A percentile compares a stretch with the other conserved stretches of the same genome.
These are phyloP conservation scores for Diplodia mutila DNA, from an alignment of 2,329 filamentous ascomycete genomes.

Conservation along the genomic window DNA sequence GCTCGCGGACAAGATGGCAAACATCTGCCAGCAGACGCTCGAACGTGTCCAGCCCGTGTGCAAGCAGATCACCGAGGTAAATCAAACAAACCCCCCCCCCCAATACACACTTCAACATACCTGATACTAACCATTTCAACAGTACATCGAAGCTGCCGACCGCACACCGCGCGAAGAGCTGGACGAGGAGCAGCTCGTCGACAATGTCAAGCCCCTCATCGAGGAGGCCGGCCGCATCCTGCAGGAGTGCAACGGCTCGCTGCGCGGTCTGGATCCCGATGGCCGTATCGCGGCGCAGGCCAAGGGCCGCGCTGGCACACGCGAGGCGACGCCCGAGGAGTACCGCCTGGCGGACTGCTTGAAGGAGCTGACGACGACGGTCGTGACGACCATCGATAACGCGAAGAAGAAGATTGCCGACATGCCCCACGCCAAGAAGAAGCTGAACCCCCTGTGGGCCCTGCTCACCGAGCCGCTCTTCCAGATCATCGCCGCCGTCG, in stretches of 20 bases:
- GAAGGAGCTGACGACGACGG: slow-evolving; percentile 81
- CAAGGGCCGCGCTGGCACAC: slow-evolving; percentile 75
- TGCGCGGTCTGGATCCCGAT: slow-evolving; percentile 87
- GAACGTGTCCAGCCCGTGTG: slow-evolving; percentile 84
- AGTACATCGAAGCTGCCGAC: slow-evolving; percentile 80
- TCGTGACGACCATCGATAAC: slow-evolving; percentile 82
- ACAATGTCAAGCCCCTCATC: slow-evolving; percentile 83
- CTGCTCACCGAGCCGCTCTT: slow-evolving; percentile 82
- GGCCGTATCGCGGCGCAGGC: slow-evolving; percentile 83
- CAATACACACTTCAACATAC: not conserved
- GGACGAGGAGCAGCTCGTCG: slow-evolving; percentile 86
- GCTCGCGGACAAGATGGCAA: slow-evolving; percentile 75
- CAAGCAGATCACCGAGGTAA: slow-evolving; percentile 80
- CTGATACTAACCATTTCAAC: slow-evolving; percentile 31
- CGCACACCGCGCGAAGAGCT: slow-evolving; percentile 82
- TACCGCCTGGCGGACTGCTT: slow-evolving; percentile 81
- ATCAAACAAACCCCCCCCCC: no score
- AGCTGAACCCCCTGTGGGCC: slow-evolving; percentile 87
- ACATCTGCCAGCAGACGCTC: slow-evolving; percentile 75
- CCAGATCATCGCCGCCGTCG: slow-evolving; percentile 90
- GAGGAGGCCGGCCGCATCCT: slow-evolving; percentile 83
- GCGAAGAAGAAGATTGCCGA: slow-evolving; percentile 86
- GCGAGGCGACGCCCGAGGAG: slow-evolving; percentile 81
- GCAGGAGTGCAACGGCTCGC: slow-evolving; percentile 81
- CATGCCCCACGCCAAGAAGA: slow-evolving; percentile 94